Evolutionary conservation across 2,329 filamentous ascomycete species (phyloP).

Genomic region (Fusarium napiforme): DNA sequence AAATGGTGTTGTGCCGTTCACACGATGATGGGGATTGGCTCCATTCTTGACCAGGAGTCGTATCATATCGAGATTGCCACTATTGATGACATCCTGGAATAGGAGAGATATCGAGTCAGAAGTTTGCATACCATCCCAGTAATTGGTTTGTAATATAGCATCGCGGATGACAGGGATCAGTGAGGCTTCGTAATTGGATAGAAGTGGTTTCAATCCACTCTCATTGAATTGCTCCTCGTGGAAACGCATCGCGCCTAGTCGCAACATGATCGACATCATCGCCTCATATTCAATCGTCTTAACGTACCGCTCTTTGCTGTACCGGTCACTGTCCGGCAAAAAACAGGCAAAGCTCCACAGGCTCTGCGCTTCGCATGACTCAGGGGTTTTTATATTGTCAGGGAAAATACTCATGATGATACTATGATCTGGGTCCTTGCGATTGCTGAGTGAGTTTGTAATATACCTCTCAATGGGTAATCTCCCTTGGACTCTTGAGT

Average conservation of each 20-base stretch:
- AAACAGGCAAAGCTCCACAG: too few species aligned
- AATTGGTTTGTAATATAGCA: neutral
- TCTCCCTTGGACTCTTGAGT: too few species aligned
- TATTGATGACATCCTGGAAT: neutral
- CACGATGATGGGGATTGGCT: neutral
- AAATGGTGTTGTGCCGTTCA: neutral
- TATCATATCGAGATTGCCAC: neutral
- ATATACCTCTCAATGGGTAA: neutral
- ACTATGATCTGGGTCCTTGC: too few species aligned
- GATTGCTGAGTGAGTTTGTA: fast-evolving
- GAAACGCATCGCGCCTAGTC: neutral
- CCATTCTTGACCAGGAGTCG: neutral
- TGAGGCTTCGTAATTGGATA: fast-evolving
- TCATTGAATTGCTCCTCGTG: neutral
- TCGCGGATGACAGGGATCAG: neutral
- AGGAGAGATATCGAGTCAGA: neutral
- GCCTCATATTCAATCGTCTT: too few species aligned
- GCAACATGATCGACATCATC: too few species aligned
- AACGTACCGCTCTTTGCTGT: too few species aligned
- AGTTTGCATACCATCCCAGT: neutral
- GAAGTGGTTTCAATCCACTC: neutral
- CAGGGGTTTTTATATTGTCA: too few species aligned
- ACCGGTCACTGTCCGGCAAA: too few species aligned
- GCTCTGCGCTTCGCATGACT: too few species aligned
- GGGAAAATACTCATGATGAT: too few species aligned